Evolutionary conservation across 441 rosid species (phyloP), one percentile per base, ranked within the genome.

Genomic region (Raphanus hybrid): DNA sequence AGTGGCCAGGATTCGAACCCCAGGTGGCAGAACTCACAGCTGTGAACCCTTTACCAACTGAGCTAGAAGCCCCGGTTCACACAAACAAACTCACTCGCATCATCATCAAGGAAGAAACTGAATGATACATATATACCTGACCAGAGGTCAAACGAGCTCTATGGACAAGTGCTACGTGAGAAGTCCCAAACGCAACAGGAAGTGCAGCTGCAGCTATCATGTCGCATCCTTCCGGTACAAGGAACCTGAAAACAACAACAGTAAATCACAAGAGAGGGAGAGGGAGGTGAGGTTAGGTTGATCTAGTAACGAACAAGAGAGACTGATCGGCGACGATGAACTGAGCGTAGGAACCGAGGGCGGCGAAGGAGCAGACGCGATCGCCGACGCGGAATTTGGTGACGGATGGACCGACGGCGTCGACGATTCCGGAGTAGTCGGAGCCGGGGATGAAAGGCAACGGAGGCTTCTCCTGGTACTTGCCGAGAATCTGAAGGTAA

Each of bases 371-470:
- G 59, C 99, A 93, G 16, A 96, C 94, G 15, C 76, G 74, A 77
- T 93, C 99, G 0, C 99, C 99, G 62, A 89, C 88, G 72, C 82
- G 83, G 86, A 93, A 90, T 34, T 64, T 66, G 11, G 92, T 79
- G 78, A 90, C 97, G 23, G 76, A 50, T 10, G 96, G 55, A 10
- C 95, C 99, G 3, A 91, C 83, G 0, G 89, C 87, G 32, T 87
- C 88, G 48, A 93, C 92, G 35, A 83, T 67, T 5, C 99, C 99
- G 10, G 97, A 86, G 80, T 89, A 93, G 83, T 93, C 99, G 64
- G 97, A 96, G 50, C 99, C 97, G 0, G 97, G 97, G 41, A 93
- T 81, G 85, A 93, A 96, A 50, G 99, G 97, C 6, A 96, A 81
- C 0, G 90, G 83, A 52, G 86, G 88, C 80, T 91, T 93, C 83